A percentile compares a stretch with the other conserved stretches of the same genome.
These are phyloP conservation scores for Daedaleopsis sinensis DNA, from an alignment of 768 basidiomycete genomes.

Conservation along the genomic window DNA sequence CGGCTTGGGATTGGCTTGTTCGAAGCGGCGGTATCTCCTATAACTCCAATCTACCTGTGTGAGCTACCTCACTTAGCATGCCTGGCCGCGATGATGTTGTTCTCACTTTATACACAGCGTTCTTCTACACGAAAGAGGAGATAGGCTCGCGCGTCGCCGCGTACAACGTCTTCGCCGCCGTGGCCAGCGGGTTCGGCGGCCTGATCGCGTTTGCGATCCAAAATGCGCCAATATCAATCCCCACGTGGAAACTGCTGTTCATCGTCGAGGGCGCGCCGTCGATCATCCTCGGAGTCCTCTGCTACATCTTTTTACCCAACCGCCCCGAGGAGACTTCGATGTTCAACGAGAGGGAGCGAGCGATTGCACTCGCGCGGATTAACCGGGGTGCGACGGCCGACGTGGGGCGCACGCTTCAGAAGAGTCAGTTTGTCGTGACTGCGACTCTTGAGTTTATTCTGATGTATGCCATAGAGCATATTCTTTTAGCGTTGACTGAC, in stretches of 20 bases:
- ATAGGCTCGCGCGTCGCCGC: constrained; percentile 77
- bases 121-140: constrained; percentile 77
- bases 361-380: constrained; percentile 67
- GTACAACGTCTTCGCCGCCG: constrained; percentile 85
- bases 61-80: constrained; percentile 53
- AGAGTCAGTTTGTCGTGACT: constrained; percentile 40
- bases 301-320: constrained; percentile 61
- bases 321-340: constrained; percentile 71
- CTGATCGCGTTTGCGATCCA: constrained; percentile 81
- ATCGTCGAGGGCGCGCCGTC: constrained; percentile 78
- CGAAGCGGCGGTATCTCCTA: constrained; percentile 73
- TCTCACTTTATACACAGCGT: constrained; percentile 43
- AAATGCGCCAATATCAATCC: constrained; percentile 50
- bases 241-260: constrained; percentile 67
- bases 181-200: constrained; percentile 84
- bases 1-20: constrained; percentile 67
- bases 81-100: too few species aligned
- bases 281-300: constrained; percentile 60
- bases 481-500: constrained; percentile 64
- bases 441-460: neutral
- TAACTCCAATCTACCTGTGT: constrained; percentile 76
- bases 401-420: constrained; percentile 63
- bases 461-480: constrained; percentile 48
- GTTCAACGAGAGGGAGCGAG: constrained; percentile 53
- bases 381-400: constrained; percentile 69